Base-by-base conservation (phyloP, 495 filamentous ascomycete genomes). In the Halenospora varia region DNA sequence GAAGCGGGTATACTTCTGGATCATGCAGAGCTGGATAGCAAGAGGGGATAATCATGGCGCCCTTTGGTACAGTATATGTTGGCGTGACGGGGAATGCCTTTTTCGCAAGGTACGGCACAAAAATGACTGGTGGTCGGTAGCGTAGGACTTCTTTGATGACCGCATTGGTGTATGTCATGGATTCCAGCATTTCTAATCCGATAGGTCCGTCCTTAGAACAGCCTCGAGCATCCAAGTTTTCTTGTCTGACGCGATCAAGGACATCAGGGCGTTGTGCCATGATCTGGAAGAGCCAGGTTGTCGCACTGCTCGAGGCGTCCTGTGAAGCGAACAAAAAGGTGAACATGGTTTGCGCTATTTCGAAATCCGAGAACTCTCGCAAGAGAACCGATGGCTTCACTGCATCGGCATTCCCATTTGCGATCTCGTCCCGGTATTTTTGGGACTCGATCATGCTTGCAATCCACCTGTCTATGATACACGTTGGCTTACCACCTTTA, bases 311-410 rank as follows among this genome's bases (percentile, higher is more conserved):
- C 53, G 94, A 96, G 53, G 94, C 94, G 70, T 98, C 94, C 74
- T 98, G 94, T 25, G 91, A 96, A 48, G 95, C 94, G 74, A 98
- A 98, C 51, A 98, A 80, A 81, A 98, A 97, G 54, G 94, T 97
- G 77, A 97, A 96, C 60, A 98, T 64, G 10, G 95, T 97, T 79
- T 94, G 90, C 53, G 91, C 79, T 68, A 98, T 96, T 71, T 98
- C 94, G 59, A 84, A 90, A 65, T 98, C 88, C 71, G 83, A 84
- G 73, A 98, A 98, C 29, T 88, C 82, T 64, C 92, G 87, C 46
- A 97, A 80, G 18, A 96, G 71, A 68, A 84, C 85, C 10, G 82
- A 71, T 25, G 92, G 92, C 82, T 96, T 96, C 72, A 88, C 86
- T 2, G 84, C 70, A 11, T 77, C 72, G 39, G 80, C 68, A 47